Base-by-base conservation (phyloP, 495 filamentous ascomycete species). In the Penicillium egyptiacum region DNA sequence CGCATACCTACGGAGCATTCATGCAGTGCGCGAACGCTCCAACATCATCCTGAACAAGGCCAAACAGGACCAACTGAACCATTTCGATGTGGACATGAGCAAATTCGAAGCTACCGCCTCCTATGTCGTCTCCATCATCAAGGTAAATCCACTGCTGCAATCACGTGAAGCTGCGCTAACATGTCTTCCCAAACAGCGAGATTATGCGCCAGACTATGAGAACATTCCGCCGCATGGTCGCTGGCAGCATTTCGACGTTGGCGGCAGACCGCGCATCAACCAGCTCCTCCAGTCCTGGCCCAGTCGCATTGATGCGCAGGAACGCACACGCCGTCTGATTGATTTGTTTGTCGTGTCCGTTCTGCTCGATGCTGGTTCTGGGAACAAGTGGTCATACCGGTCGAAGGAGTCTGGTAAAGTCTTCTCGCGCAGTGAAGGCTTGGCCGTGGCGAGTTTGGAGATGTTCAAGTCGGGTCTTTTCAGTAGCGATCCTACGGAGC, bases 391-490 rank as follows among this genome's bases (percentile, higher is more conserved):
- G 86, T 88, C 86, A 39, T 98, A 96, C 74, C 92, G 87, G 74
- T 92, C 90, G 55, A 88, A 88, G 60, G 91, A 97, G 67, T 96
- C 91, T 58, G 92, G 92, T 30, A 88, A 85, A 56, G 65, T 88
- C 14, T 98, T 92, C 68, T 81, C 85, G 39, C 83, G 94, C 39
- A 96, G 91, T 53, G 94, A 98, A 70, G 94, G 94, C 22, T 77
- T 98, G 59, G 94, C 94, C 5, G 87, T 98, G 43, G 94, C 95
- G 22, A 93, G 88, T 70, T 73, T 98, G 67, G 94, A 98, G 65
- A 98, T 98, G 94, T 98, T 98, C 77, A 96, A 94, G 74, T 80
- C 84, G 51, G 94, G 94, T n/a, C 64, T 90, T 43, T 98, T 98
- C 75, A 95, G 90, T 59, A 90, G 92, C 64, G 86, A 92, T 64